Evolutionary conservation across 805 yeast species (phyloP), one percentile per base, ranked within the genome.

Genomic region (Kodamaea sagamina): DNA sequence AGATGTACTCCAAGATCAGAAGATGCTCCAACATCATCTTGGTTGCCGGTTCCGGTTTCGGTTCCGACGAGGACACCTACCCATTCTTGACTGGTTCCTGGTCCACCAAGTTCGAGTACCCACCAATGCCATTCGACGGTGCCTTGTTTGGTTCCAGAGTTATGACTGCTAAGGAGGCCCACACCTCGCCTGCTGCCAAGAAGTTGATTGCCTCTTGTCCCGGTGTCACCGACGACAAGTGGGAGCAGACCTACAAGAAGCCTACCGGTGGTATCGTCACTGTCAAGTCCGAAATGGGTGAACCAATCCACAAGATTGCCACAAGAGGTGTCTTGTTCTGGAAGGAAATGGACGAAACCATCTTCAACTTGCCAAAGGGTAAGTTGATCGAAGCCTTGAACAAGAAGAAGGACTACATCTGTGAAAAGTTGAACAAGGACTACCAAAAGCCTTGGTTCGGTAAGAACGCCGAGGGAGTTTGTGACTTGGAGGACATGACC

Each of bases 121-220:
- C 99, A 57, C 90, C 95, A 57, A 93, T 93, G 99, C 99, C 99
- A 47, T 93, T 88, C 57, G 99, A 93, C 67, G 99, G 98, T 77
- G 82, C 90, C 61, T 72, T 93, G 63, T 85, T 89, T 55, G 99
- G 99, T 59, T 89, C 97, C 35, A 82, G 98, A 71, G 95, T 89
- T 42, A 93, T 93, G 98, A 84, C 88, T 54, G 96, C 99, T 46
- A 86, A 86, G 75, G 99, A 93, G 75, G 92, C 96, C 39, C 81
- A 81, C 66, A 92, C 99, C 43, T 86, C 97, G 36, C 86, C 84
- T 58, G 97, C 80, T 48, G 99, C 97, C 47, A 93, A 93, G 75
- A 74, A 81, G 67, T 90, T 95, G 36, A 93, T 93, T 72, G 90
- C 89, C 46, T 78, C 80, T 26, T 89, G 96, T 55, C 63, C 93